Percentiles rank a stretch among this genome's conserved stretches.
Conservation (phyloP, 1,284 basidiomycete species). For the Boletellus sp. region DNA sequence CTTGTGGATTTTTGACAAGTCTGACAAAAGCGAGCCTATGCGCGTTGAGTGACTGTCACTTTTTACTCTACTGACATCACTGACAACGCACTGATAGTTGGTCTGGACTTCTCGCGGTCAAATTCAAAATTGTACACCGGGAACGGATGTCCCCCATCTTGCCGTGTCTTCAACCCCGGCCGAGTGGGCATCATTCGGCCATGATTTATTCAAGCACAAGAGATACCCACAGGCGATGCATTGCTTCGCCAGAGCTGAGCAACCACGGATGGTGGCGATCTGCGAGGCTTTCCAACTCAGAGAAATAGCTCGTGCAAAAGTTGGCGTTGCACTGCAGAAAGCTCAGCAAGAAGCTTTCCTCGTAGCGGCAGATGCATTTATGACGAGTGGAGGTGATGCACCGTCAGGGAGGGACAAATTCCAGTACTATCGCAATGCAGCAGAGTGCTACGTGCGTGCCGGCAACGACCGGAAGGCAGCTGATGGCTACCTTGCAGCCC, state of each 20-base stretch:
- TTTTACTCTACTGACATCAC: neutral
- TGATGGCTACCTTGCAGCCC: slow-evolving; percentile 40
- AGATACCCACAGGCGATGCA: slow-evolving; percentile 59
- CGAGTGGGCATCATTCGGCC: slow-evolving; percentile 56
- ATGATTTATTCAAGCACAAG: slow-evolving; percentile 50
- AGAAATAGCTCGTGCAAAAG: slow-evolving; percentile 37
- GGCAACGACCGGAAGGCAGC: slow-evolving; percentile 45
- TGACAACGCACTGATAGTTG: slow-evolving; percentile 33
- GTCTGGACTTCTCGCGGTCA: slow-evolving; percentile 47
- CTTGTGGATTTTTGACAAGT: slow-evolving; percentile 65
- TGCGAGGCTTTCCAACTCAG: slow-evolving; percentile 45
- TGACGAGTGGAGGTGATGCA: slow-evolving; percentile 36
- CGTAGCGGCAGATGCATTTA: slow-evolving; percentile 49
- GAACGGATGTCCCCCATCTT: slow-evolving; percentile 44
- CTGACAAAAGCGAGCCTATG: slow-evolving; percentile 55
- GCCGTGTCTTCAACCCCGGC: slow-evolving; percentile 45
- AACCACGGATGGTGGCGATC: slow-evolving; percentile 43
- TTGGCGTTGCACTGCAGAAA: slow-evolving; percentile 17
- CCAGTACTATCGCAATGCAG: slow-evolving; percentile 49
- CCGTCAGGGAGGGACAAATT: slow-evolving; percentile 24
- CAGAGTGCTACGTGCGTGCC: slow-evolving; percentile 48
- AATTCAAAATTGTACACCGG: slow-evolving; percentile 43
- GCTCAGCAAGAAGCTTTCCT: slow-evolving; percentile 39
- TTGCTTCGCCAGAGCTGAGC: slow-evolving; percentile 55
- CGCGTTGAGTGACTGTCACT: slow-evolving; percentile 37